A percentile compares a stretch with the other conserved stretches of the same genome.
Conservation (phyloP, 108 stramenopile species). For the Cyclotella choctawhatcheeana region DNA sequence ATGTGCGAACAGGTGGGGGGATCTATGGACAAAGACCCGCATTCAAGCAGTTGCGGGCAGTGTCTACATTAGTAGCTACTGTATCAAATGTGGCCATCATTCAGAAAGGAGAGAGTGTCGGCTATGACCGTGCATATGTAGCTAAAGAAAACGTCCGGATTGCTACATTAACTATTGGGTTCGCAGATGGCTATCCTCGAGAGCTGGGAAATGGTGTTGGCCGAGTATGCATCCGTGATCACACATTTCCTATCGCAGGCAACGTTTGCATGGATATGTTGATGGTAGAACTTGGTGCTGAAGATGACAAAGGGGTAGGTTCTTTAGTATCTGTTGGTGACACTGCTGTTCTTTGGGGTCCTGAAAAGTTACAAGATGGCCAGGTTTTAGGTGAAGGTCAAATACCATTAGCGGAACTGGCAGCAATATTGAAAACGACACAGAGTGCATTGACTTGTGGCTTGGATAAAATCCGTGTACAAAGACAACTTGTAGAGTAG, state of each 20-base stretch:
- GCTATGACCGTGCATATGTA: slow-evolving; percentile 76
- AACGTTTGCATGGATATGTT: slow-evolving; percentile 89
- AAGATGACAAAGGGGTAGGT: slow-evolving; percentile 49
- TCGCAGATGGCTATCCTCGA: slow-evolving; percentile 83
- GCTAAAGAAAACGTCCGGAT: slow-evolving; percentile 57
- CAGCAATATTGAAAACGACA: slow-evolving; percentile 59
- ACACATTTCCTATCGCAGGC: slow-evolving; percentile 68
- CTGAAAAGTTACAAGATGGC: slow-evolving; percentile 54
- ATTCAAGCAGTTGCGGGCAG: slow-evolving; percentile 59
- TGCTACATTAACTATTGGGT: slow-evolving; percentile 77
- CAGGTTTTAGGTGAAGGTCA: slow-evolving; percentile 44
- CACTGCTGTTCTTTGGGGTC: slow-evolving; percentile 72
- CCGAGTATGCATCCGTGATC: slow-evolving; percentile 62
- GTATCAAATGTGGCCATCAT: slow-evolving; percentile 68
- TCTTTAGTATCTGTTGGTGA: slow-evolving; percentile 67
- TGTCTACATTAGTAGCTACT: slow-evolving; percentile 64
- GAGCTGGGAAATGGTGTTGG: slow-evolving; percentile 68
- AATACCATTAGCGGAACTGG: slow-evolving; percentile 61
- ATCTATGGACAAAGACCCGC: slow-evolving; percentile 77
- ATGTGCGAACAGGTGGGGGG: slow-evolving; percentile 71
- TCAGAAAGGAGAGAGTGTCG: slow-evolving; percentile 71
- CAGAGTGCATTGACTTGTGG: slow-evolving; percentile 82
- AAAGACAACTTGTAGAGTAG: slow-evolving; percentile 46
- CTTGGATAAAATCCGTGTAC: slow-evolving; percentile 67
- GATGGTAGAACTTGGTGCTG: slow-evolving; percentile 72